Evolutionary conservation across 106 monocot genomes (phyloP).

Genomic region (Dendrobium chrysotoxum): DNA sequence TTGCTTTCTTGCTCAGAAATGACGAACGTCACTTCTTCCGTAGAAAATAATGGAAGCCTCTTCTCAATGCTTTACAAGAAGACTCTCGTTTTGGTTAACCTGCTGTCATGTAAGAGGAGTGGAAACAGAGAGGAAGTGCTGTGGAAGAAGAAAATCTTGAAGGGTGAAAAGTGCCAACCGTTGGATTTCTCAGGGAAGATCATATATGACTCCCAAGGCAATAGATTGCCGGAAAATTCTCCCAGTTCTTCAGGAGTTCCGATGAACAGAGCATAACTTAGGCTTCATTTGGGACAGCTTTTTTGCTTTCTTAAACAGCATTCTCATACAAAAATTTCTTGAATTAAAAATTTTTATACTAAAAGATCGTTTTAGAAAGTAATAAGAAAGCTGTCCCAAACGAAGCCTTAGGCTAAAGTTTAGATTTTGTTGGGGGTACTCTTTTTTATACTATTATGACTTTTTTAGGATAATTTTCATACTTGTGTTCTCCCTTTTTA

Average conservation of each 20-base stretch:
- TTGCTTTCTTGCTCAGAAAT: background rate
- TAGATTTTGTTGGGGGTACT: background rate
- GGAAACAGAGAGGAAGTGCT: slow-evolving; percentile 3
- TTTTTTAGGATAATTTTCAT: too few species aligned
- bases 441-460: background rate
- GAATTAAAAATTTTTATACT: too few species aligned
- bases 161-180: slow-evolving; percentile 5
- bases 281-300: too few species aligned
- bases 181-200: background rate
- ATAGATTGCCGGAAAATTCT: background rate
- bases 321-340: too few species aligned
- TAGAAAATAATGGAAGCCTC: background rate
- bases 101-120: background rate
- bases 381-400: too few species aligned
- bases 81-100: background rate
- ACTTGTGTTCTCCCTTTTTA: too few species aligned
- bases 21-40: background rate
- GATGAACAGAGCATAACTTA: background rate
- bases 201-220: background rate
- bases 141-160: slow-evolving; percentile 10
- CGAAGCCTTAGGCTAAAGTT: background rate
- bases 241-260: background rate
- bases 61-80: background rate
- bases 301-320: too few species aligned
- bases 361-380: too few species aligned